A percentile compares a stretch with the other conserved stretches of the same genome.
Conservation (phyloP, 192 early-diverging fungal species). For the Rhizophagus clarus region DNA sequence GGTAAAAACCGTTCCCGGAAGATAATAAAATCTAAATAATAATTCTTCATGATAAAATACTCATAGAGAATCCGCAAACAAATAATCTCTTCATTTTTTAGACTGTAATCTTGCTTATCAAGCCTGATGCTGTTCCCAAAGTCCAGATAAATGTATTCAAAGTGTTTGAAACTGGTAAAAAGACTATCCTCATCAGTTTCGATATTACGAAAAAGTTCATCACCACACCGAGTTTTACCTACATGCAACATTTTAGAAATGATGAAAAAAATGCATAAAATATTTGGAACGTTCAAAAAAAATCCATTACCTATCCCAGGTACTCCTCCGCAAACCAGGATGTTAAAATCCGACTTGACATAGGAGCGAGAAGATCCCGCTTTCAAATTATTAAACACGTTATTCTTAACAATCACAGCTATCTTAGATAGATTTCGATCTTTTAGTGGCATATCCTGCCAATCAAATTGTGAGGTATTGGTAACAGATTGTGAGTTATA, state of each 20-base stretch:
- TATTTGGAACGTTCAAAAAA: background rate
- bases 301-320: constrained; percentile 32
- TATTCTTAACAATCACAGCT: too few species aligned
- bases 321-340: constrained; percentile 33
- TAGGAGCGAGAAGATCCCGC: too few species aligned
- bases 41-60: constrained; percentile 20
- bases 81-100: constrained; percentile 16
- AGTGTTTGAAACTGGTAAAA: too few species aligned
- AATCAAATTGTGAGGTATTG: too few species aligned
- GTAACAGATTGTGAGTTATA: too few species aligned
- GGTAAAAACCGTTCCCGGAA: background rate
- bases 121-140: background rate
- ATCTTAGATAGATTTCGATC: too few species aligned
- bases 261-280: constrained; percentile 13
- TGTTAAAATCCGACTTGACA: constrained; percentile 13
- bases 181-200: background rate
- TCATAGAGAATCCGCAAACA: constrained; percentile 21
- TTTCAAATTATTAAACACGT: too few species aligned
- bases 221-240: constrained; percentile 32
- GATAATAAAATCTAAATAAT: background rate
- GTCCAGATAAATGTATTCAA: too few species aligned
- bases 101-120: background rate
- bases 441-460: too few species aligned
- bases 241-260: constrained; percentile 16
- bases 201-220: constrained; percentile 25